phyloP scores from a whole-genome alignment of 331 rosid genomes.

The Acacia pycnantha region DNA sequence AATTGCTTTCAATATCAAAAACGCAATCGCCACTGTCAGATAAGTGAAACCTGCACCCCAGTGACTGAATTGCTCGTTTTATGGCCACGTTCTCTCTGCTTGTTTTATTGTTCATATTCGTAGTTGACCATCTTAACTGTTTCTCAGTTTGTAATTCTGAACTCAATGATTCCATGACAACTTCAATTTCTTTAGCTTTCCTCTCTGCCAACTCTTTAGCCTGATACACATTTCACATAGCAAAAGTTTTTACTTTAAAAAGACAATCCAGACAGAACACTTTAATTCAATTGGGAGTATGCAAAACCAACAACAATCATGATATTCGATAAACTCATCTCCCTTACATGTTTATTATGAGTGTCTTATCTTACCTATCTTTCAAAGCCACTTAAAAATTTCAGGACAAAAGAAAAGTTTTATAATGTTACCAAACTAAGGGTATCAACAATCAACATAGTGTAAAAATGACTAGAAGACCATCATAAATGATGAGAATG shows the following conservation, averaged over 20 bases:
- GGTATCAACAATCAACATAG: neutral
- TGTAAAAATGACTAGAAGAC: neutral
- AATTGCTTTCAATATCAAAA: conserved; percentile 62
- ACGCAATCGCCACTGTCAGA: conserved; percentile 69
- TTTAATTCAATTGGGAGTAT: conserved; percentile 20
- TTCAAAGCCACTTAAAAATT: neutral
- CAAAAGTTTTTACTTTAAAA: conserved; percentile 1
- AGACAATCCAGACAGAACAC: conserved; percentile 14
- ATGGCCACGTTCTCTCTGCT: conserved; percentile 75
- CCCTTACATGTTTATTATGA: neutral
- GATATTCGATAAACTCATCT: neutral
- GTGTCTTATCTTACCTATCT: neutral
- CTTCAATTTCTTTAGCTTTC: conserved; percentile 57
- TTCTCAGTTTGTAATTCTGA: conserved; percentile 69
- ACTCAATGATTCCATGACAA: conserved; percentile 58
- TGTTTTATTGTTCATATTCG: conserved; percentile 48
- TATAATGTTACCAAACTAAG: neutral
- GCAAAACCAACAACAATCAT: conserved; percentile 1
- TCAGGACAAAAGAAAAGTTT: neutral
- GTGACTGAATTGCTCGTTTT: conserved; percentile 83
- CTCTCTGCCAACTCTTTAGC: conserved; percentile 85
- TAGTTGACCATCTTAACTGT: conserved; percentile 60
- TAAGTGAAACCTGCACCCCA: conserved; percentile 83
- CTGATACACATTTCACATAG: conserved; percentile 45
- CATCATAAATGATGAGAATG: neutral